phyloP scores from a whole-genome alignment of 805 yeast genomes.

The Metschnikowia lachancei region DNA sequence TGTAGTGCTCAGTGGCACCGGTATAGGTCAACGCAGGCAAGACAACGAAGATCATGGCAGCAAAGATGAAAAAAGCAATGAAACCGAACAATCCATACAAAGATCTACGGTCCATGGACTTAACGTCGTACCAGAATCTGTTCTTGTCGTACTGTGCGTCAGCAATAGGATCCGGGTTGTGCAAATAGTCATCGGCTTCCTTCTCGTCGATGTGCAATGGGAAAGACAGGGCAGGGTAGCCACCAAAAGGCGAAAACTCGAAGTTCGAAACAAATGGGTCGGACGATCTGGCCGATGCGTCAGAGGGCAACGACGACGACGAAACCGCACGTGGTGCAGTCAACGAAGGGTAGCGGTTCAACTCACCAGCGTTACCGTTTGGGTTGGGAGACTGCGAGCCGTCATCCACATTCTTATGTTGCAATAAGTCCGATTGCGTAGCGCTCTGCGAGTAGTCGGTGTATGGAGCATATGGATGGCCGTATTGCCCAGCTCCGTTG shows the following conservation, averaged over 20 bases:
- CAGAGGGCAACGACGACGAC: constrained; percentile 32
- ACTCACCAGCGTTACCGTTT: constrained; percentile 11
- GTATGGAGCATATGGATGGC: constrained; percentile 32
- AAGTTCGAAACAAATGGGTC: constrained; percentile 44
- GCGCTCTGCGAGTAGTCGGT: constrained; percentile 40
- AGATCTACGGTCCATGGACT: constrained; percentile 62
- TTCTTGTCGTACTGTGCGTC: constrained; percentile 83
- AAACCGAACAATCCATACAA: constrained; percentile 62
- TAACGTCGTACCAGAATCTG: constrained; percentile 61
- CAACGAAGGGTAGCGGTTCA: constrained; percentile 62
- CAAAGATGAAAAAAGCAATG: constrained; percentile 56
- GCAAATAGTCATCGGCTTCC: constrained; percentile 92
- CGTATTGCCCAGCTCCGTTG: background rate
- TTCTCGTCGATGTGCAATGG: constrained; percentile 90
- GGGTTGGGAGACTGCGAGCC: constrained; percentile 8
- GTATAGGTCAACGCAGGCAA: constrained; percentile 83
- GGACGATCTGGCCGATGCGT: constrained; percentile 21
- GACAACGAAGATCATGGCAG: constrained; percentile 65
- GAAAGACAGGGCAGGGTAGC: constrained; percentile 90
- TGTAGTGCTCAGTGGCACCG: constrained; percentile 48
- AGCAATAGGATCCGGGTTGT: constrained; percentile 92
- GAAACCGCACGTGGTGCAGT: constrained; percentile 59
- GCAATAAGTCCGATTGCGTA: constrained; percentile 38
- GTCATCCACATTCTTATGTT: constrained; percentile 14
- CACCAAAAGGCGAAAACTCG: constrained; percentile 90